Percentiles rank a stretch among this genome's conserved stretches.
Evolutionary conservation across 176 grass and related monocot species (phyloP).

Genomic region (Triticum turgidum): DNA sequence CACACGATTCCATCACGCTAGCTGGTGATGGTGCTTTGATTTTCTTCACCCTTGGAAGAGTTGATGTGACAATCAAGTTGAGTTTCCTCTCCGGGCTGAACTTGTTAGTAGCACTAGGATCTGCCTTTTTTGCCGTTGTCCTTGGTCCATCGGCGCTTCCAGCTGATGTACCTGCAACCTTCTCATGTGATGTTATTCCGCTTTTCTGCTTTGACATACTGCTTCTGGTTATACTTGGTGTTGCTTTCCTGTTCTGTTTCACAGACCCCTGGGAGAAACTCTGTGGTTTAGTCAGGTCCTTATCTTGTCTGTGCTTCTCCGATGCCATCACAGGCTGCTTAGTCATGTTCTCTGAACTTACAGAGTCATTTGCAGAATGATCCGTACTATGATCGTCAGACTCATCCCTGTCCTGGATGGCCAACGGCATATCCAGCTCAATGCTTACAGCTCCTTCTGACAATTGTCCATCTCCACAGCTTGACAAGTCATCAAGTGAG

Average conservation of each 20-base stretch:
- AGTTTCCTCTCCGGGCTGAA: slow-evolving; percentile 21
- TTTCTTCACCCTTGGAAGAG: slow-evolving; percentile 32
- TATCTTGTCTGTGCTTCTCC: not conserved
- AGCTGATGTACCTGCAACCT: slow-evolving; percentile 12
- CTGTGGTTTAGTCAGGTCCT: not conserved
- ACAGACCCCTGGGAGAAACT: not conserved
- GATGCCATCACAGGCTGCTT: not conserved
- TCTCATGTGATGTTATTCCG: not conserved
- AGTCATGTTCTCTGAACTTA: slow-evolving; percentile 7
- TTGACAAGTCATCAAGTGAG: slow-evolving; percentile 9
- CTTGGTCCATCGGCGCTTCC: slow-evolving; percentile 28
- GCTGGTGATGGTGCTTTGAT: slow-evolving; percentile 15
- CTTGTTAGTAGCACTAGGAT: slow-evolving; percentile 20
- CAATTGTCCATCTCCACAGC: slow-evolving; percentile 20
- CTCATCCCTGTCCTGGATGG: slow-evolving; percentile 39
- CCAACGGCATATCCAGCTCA: slow-evolving; percentile 45
- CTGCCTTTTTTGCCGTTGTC: slow-evolving; percentile 19
- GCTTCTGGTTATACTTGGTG: not conserved
- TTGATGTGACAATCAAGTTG: not conserved
- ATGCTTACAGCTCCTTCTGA: slow-evolving; percentile 59
- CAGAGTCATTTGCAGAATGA: not conserved
- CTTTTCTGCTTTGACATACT: slow-evolving; percentile 6
- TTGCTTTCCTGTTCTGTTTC: slow-evolving; percentile 21
- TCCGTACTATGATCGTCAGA: slow-evolving; percentile 29
- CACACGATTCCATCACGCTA: not conserved